Conservation (phyloP, 805 yeast species). For the Saturnispora silvae region DNA sequence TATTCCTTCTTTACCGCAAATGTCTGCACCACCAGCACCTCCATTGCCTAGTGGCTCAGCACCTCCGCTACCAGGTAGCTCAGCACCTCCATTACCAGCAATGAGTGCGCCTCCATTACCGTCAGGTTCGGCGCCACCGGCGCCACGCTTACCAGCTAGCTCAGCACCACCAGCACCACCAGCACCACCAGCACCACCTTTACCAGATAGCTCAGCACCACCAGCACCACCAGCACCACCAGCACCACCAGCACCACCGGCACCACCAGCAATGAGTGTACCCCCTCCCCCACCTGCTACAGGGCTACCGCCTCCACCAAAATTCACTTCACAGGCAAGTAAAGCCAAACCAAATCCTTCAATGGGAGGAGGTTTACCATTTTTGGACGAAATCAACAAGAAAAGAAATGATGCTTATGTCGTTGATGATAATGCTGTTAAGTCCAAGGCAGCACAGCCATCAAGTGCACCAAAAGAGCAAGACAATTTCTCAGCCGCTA, state of each 20-base stretch:
- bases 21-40: conserved; percentile 13
- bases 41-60: conserved; percentile 12
- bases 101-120: conserved; percentile 11
- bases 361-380: conserved; percentile 38
- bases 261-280: conserved; percentile 12
- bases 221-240: conserved; percentile 14
- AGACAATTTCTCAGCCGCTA: conserved; percentile 10
- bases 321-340: conserved; percentile 3
- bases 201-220: conserved; percentile 15
- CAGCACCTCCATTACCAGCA: conserved; percentile 19
- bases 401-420: conserved; percentile 43
- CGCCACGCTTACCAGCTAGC: conserved; percentile 8
- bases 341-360: conserved; percentile 19
- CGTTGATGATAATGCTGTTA: conserved; percentile 27
- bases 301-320: conserved; percentile 10
- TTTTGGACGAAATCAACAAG: conserved; percentile 46
- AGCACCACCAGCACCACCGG: conserved; percentile 16
- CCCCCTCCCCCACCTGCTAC: conserved; percentile 17
- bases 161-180: not conserved
- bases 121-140: conserved; percentile 12
- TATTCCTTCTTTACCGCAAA: conserved; percentile 19
- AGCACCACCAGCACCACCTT: conserved; percentile 7
- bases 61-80: conserved; percentile 10
- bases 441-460: conserved; percentile 14
- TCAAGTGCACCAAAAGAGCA: conserved; percentile 20